Percentiles rank a stretch among this genome's conserved stretches.
Conservation (phyloP, 352 stramenopile species). For the Phytophthora colocasiae region DNA sequence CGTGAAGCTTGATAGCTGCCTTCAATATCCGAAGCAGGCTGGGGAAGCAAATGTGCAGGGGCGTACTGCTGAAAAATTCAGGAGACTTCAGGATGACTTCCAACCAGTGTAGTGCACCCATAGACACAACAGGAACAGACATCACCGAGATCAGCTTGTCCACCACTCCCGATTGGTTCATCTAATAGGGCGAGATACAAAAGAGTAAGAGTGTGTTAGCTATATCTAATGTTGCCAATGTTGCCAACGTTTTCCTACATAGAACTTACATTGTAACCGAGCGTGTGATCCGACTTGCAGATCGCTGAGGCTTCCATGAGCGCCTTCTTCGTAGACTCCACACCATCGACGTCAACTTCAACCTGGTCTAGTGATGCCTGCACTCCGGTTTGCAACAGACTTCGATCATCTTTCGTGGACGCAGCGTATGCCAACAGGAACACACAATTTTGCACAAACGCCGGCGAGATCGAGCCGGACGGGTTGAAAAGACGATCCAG, state of each 20-base stretch:
- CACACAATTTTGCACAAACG: slow-evolving; percentile 76
- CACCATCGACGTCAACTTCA: slow-evolving; percentile 53
- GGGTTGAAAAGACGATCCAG: slow-evolving; percentile 87
- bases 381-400: slow-evolving; percentile 62
- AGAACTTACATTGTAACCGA: slow-evolving; percentile 84
- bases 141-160: slow-evolving; percentile 83
- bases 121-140: slow-evolving; percentile 82
- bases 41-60: slow-evolving; percentile 87
- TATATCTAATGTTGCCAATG: too few species aligned
- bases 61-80: slow-evolving; percentile 83
- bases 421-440: slow-evolving; percentile 78
- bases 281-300: slow-evolving; percentile 86
- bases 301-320: slow-evolving; percentile 77
- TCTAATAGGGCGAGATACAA: slow-evolving; percentile 40
- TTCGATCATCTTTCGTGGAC: slow-evolving; percentile 79
- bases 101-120: slow-evolving; percentile 88
- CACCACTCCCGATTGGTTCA: slow-evolving; percentile 87
- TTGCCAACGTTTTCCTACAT: too few species aligned
- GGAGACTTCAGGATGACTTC: slow-evolving; percentile 78
- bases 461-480: slow-evolving; percentile 59
- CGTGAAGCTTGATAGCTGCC: slow-evolving; percentile 78
- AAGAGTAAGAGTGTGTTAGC: too few species aligned
- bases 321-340: slow-evolving; percentile 73
- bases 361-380: slow-evolving; percentile 36
- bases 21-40: slow-evolving; percentile 83